Evolutionary conservation across 192 early-diverging fungal genomes (phyloP), one percentile per base, ranked within the genome.

Genomic region (Backusella macrospora): DNA sequence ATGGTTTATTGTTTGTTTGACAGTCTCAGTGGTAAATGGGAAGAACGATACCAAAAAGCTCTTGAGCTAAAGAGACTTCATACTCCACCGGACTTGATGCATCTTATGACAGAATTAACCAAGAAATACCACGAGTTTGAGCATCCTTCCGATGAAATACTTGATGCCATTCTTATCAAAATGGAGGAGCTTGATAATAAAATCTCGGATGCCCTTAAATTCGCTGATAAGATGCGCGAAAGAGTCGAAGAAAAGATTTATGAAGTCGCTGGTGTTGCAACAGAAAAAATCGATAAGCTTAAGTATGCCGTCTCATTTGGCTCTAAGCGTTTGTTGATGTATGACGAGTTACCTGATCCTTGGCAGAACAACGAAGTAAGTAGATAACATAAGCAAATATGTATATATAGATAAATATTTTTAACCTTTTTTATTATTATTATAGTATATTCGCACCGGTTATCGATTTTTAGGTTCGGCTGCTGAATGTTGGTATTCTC

Each of bases 391-490:
- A 55, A 1, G 8, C 2, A 21, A 23, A 23, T 23, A 9, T 23
- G 9, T 55, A 12, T 55, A 10, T 4, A n/a, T 55, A 21, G 49
- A 18, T 55, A 7, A 55, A n/a, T n/a, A n/a, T n/a, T n/a, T n/a
- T n/a, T n/a, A n/a, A n/a, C n/a, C n/a, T n/a, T n/a, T n/a, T 55
- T 55, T 3, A 49, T 0, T 10, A 21, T 55, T 7, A 26, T 59
- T 18, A 59, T 48, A 81, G 80, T 46, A 81, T 67, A 81, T 81
- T 47, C 71, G 49, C 5, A 78, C 80, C 4, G 80, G 88, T 10
- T 88, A 89, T 68, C 89, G 89, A 14, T 88, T 87, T 74, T 68
- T 85, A 21, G 77, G 81, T 21, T 84, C 89, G 18, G 82, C 82
- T 23, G 74, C 80, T 8, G 81, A 81, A 62, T 90, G 88, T 71